These are phyloP conservation scores for Parachlorella kessleri DNA, from an alignment of 139 green algal genomes.

Conservation along the genomic window DNA sequence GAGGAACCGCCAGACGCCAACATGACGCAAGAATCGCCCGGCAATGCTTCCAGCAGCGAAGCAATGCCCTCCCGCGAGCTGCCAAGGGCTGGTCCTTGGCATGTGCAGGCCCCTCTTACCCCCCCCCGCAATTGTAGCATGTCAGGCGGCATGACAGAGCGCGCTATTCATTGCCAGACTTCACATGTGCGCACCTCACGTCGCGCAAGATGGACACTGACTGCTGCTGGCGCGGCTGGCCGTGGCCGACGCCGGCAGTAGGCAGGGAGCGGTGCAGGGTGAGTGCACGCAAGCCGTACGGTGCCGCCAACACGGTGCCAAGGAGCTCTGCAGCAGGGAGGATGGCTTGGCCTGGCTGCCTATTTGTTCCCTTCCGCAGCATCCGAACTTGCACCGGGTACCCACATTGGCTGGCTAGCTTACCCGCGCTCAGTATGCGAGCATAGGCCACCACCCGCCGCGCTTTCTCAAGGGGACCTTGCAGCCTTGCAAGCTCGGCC, in stretches of 20 bases:
- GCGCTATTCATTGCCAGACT: not conserved
- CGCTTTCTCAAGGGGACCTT: not conserved
- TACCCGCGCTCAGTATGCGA: slow-evolving; percentile 32
- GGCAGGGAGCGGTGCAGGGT: slow-evolving; percentile 44
- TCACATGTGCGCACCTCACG: slow-evolving; percentile 15
- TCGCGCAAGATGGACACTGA: slow-evolving; percentile 26
- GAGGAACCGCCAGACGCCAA: too few species aligned
- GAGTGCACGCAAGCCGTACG: slow-evolving; percentile 48
- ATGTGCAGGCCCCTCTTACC: too few species aligned
- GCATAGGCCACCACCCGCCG: slow-evolving; percentile 20
- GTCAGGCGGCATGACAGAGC: not conserved
- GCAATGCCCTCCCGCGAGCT: too few species aligned
- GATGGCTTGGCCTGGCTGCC: not conserved
- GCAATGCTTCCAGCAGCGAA: too few species aligned
- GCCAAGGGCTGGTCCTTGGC: too few species aligned
- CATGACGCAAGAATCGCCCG: too few species aligned
- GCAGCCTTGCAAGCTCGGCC: slow-evolving; percentile 19
- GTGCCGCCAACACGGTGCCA: slow-evolving; percentile 40
- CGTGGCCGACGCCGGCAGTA: slow-evolving; percentile 2
- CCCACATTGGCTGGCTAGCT: not conserved
- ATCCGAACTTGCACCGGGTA: not conserved
- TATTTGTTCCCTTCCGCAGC: too few species aligned
- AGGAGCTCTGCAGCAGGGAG: slow-evolving; percentile 39
- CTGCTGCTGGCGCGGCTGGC: not conserved
- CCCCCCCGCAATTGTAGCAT: not conserved